phyloP scores from a whole-genome alignment of 2,329 filamentous ascomycete genomes.

The Colletotrichum aenigma region DNA sequence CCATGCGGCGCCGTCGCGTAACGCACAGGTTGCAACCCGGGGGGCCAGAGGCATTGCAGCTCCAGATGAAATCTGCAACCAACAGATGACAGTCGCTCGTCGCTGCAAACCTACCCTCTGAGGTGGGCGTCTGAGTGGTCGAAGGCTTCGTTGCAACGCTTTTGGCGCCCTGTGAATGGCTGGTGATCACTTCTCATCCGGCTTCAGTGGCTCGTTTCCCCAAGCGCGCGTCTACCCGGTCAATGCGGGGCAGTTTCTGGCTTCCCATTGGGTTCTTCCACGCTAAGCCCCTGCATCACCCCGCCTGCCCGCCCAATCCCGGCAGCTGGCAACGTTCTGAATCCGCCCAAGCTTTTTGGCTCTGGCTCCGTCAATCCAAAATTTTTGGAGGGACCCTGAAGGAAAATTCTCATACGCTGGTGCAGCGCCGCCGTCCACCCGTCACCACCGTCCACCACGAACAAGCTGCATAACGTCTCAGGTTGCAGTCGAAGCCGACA shows the following conservation, averaged over 20 bases:
- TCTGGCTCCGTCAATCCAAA: background rate
- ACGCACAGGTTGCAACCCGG: background rate
- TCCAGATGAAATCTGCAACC: conserved; percentile 4
- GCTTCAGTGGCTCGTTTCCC: conserved; percentile 2
- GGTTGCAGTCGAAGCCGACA: background rate
- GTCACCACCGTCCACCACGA: background rate
- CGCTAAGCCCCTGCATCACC: background rate
- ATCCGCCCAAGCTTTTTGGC: background rate
- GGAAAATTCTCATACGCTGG: conserved; percentile 17
- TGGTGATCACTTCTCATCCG: background rate
- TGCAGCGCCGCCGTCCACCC: background rate
- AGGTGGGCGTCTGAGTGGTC: background rate
- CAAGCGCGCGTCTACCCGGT: conserved; percentile 19
- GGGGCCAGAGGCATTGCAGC: background rate
- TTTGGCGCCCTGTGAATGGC: background rate
- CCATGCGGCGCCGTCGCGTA: background rate
- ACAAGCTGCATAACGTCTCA: background rate
- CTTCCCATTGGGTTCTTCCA: background rate
- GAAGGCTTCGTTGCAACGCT: background rate
- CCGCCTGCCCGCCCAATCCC: conserved; percentile 9
- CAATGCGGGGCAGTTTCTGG: background rate
- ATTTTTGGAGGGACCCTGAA: background rate
- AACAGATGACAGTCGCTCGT: background rate
- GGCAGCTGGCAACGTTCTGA: conserved; percentile 3
- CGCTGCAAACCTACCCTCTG: background rate